These are phyloP conservation scores for Fusarium citri DNA, from an alignment of 2,329 filamentous ascomycete genomes.

Conservation along the genomic window DNA sequence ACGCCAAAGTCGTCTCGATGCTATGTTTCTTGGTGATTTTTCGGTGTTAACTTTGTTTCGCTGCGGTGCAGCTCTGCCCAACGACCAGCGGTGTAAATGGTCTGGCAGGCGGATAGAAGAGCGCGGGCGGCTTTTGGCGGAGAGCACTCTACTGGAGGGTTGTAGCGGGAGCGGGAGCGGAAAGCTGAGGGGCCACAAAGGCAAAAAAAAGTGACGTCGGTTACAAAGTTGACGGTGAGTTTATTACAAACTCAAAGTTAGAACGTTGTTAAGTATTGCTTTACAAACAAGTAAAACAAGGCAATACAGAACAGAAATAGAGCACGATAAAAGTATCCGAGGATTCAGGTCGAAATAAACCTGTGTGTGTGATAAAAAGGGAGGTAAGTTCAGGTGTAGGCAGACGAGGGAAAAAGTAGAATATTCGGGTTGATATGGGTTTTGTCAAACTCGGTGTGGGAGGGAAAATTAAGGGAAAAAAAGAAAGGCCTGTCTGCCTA, in stretches of 20 bases:
- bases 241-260: conserved; percentile 18
- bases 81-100: conserved; percentile 42
- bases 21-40: conserved; percentile 39
- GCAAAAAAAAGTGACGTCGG: conserved; percentile 39
- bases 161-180: conserved; percentile 42
- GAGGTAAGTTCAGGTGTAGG: conserved; percentile 39
- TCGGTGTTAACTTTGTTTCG: conserved; percentile 32
- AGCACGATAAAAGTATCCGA: conserved; percentile 12
- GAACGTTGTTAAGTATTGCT: conserved; percentile 19
- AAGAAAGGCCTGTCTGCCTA: conserved; percentile 31
- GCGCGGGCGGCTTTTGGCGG: conserved; percentile 40
- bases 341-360: conserved; percentile 30
- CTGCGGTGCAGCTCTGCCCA: conserved; percentile 49
- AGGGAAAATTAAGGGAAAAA: conserved; percentile 44
- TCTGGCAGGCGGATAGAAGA: conserved; percentile 45
- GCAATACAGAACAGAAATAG: conserved; percentile 10
- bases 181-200: conserved; percentile 42
- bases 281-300: conserved; percentile 21
- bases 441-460: conserved; percentile 49
- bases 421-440: conserved; percentile 47
- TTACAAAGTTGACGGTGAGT: conserved; percentile 12
- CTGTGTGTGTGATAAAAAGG: conserved; percentile 44
- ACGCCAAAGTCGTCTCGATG: conserved; percentile 35
- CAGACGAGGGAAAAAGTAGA: conserved; percentile 43
- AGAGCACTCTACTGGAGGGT: conserved; percentile 34